Percentiles rank a stretch among this genome's conserved stretches.
These are phyloP conservation scores for Flaveria trinervia DNA, from an alignment of 129 eudicot species.

Conservation along the genomic window DNA sequence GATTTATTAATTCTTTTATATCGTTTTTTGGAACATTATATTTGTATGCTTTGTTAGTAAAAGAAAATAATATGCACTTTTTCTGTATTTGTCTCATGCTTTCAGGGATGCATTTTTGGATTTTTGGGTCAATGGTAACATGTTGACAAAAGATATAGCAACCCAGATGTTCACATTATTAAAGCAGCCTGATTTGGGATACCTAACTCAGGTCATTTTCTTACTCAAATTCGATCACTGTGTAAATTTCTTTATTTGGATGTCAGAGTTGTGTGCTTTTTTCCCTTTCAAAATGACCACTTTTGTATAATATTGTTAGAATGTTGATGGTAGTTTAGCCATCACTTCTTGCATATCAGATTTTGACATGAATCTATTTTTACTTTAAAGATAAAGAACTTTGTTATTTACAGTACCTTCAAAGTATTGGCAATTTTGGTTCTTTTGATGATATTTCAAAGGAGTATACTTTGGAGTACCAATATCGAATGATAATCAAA, in stretches of 20 bases:
- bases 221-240: not conserved
- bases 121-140: slow-evolving; percentile 64
- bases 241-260: not conserved
- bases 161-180: slow-evolving; percentile 56
- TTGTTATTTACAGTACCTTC: too few species aligned
- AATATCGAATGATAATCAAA: too few species aligned
- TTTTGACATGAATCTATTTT: not conserved
- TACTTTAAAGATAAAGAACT: too few species aligned
- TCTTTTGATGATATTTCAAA: too few species aligned
- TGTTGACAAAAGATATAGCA: slow-evolving; percentile 58
- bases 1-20: not conserved
- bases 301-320: not conserved
- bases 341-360: too few species aligned
- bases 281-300: not conserved
- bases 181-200: slow-evolving; percentile 62
- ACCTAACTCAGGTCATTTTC: slow-evolving; percentile 51
- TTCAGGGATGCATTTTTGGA: slow-evolving; percentile 67
- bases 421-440: too few species aligned
- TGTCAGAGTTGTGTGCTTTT: not conserved
- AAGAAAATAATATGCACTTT: not conserved
- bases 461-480: too few species aligned
- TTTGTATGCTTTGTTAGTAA: not conserved
- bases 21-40: not conserved
- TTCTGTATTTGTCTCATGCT: not conserved
- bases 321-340: too few species aligned